phyloP scores from a whole-genome alignment of 1,284 basidiomycete species.

The Agroathelia rolfsii region DNA sequence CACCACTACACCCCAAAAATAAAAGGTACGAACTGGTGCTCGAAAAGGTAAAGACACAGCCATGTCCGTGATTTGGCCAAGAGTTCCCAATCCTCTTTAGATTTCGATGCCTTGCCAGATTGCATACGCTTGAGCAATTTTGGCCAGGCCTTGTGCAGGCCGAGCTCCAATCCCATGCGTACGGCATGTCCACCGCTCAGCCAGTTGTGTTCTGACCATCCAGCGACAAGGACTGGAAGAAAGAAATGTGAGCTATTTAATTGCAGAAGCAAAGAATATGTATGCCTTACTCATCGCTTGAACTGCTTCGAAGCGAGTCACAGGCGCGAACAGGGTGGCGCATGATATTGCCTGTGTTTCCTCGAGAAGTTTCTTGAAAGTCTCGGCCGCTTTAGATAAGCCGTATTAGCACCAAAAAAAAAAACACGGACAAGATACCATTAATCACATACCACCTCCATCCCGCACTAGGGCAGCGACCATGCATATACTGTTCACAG shows the following conservation, averaged over 20 bases:
- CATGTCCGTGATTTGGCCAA: slow-evolving; percentile 77
- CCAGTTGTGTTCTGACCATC: slow-evolving; percentile 91
- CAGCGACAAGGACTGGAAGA: slow-evolving; percentile 66
- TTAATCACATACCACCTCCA: slow-evolving; percentile 57
- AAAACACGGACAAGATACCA: slow-evolving; percentile 2
- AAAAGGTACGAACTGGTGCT: slow-evolving; percentile 69
- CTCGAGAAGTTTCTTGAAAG: slow-evolving; percentile 56
- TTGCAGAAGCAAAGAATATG: slow-evolving; percentile 9
- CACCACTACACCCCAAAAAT: slow-evolving; percentile 1
- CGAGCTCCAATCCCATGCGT: slow-evolving; percentile 86
- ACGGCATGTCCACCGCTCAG: slow-evolving; percentile 86
- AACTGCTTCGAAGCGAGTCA: slow-evolving; percentile 73
- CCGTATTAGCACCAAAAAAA: slow-evolving; percentile 6
- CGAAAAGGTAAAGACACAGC: slow-evolving; percentile 87
- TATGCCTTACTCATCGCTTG: slow-evolving; percentile 88
- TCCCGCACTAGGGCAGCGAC: slow-evolving; percentile 82
- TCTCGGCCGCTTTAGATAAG: slow-evolving; percentile 44
- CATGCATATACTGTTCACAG: slow-evolving; percentile 82
- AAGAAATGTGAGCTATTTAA: slow-evolving; percentile 8
- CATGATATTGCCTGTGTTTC: slow-evolving; percentile 80
- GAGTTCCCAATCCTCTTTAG: slow-evolving; percentile 64
- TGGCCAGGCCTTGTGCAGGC: slow-evolving; percentile 85
- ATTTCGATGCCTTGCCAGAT: slow-evolving; percentile 46
- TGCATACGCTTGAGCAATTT: slow-evolving; percentile 68
- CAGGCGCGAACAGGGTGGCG: slow-evolving; percentile 78